Conservation (phyloP, 192 early-diverging fungal genomes). For the Coemansia sp. region DNA sequence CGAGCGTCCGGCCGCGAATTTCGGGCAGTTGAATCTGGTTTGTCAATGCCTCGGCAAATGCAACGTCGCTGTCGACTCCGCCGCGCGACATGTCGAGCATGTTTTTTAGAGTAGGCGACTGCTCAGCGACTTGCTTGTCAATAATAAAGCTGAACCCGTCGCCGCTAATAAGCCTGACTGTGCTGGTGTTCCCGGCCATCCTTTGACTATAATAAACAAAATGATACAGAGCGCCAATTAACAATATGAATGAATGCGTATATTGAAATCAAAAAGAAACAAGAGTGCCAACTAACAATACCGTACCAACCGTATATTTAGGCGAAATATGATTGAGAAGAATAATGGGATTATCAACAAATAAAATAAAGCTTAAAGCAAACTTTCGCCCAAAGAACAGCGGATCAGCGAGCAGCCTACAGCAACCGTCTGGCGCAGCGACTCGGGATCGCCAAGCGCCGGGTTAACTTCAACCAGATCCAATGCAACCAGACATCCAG, state of each 20-base stretch:
- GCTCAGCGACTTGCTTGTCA: slow-evolving; percentile 81
- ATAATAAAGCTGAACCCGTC: slow-evolving; percentile 74
- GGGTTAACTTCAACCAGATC: slow-evolving; percentile 98
- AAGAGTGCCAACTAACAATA: too few relatives aligned
- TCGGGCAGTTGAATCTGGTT: slow-evolving; percentile 86
- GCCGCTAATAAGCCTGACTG: slow-evolving; percentile 67
- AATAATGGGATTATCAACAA: slow-evolving; percentile 1
- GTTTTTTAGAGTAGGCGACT: slow-evolving; percentile 90
- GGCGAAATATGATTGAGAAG: too few relatives aligned
- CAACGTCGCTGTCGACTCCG: slow-evolving; percentile 15
- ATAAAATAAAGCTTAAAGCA: slow-evolving; percentile 46
- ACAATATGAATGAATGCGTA: too few relatives aligned
- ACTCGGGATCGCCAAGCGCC: slow-evolving; percentile 71
- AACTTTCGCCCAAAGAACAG: slow-evolving; percentile 79
- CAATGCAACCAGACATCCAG: slow-evolving; percentile 83
- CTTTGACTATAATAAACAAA: background rate
- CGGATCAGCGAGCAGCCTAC: slow-evolving; percentile 89
- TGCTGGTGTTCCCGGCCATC: background rate
- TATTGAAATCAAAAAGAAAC: too few relatives aligned
- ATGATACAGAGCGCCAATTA: background rate
- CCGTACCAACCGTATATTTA: too few relatives aligned
- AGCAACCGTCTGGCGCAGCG: slow-evolving; percentile 79
- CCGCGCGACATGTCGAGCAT: slow-evolving; percentile 84
- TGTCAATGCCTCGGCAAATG: slow-evolving; percentile 88
- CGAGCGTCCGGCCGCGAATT: slow-evolving; percentile 89